Conservation (phyloP, 2,329 filamentous ascomycete species). For the Sordariomycetes sp. region DNA sequence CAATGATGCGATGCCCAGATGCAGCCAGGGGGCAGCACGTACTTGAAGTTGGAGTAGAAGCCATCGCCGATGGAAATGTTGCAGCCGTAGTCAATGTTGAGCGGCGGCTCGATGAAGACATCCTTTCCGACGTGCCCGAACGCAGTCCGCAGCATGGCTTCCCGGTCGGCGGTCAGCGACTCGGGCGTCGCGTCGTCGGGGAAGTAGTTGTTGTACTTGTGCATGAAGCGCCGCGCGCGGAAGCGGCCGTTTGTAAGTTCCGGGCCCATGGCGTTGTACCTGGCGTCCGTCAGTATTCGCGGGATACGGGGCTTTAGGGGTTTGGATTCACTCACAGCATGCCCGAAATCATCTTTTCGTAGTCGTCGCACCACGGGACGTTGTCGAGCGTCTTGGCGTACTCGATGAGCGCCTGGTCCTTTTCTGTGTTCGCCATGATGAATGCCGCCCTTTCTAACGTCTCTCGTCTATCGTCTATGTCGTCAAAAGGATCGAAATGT, state of each 20-base stretch:
- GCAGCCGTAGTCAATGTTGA: conserved; percentile 52
- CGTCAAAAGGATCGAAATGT: not conserved
- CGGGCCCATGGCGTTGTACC: conserved; percentile 35
- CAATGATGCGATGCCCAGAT: not conserved
- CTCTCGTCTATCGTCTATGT: not conserved
- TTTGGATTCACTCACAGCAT: conserved; percentile 32
- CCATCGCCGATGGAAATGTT: conserved; percentile 47
- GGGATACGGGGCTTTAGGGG: not conserved
- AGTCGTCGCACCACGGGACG: conserved; percentile 44
- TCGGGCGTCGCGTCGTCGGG: conserved; percentile 30
- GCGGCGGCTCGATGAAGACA: conserved; percentile 44
- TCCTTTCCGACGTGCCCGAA: conserved; percentile 36
- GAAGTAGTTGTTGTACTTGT: conserved; percentile 45
- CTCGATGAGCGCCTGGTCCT: conserved; percentile 26
- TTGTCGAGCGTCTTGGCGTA: conserved; percentile 33
- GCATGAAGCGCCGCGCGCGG: conserved; percentile 37
- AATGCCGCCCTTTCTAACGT: not conserved
- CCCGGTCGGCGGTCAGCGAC: conserved; percentile 22
- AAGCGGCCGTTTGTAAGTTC: conserved; percentile 36
- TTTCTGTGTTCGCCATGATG: conserved; percentile 16
- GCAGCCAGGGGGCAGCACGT: not conserved
- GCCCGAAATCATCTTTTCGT: conserved; percentile 51
- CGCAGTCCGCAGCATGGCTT: conserved; percentile 32
- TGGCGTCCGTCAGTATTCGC: conserved; percentile 10
- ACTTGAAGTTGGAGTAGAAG: conserved; percentile 46